Base-by-base conservation (phyloP, 1,284 basidiomycete species). In the Melampsora abietis-canadensis region DNA sequence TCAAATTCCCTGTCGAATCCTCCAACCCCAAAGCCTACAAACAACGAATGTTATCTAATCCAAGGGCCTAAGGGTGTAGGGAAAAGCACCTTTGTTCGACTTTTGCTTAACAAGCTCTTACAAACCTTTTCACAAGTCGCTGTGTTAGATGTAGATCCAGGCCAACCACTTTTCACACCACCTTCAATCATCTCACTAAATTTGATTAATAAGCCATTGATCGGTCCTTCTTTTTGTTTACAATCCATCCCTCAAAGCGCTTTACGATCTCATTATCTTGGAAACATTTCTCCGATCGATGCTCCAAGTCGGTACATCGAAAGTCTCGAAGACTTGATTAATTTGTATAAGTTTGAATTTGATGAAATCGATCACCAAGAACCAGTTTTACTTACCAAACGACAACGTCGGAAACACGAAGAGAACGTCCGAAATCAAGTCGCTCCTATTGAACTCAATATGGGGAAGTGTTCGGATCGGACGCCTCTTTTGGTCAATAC, bases 61-160 rank as follows among this genome's bases (percentile, higher is more conserved):
- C 61, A 75, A 67, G 72, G 72, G 8, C 59, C 72, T 17, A 75
- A 75, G n/a, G 40, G 31, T 0, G 59, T 54, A 12, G 72, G 72
- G 1, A 75, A 75, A 67, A 66, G 62, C 21, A 75, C 72, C 24
- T 67, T 75, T 24, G 15, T 64, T 15, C 59, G 51, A 6, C 24
- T 75, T 15, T 57, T 75, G 15, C 54, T 75, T 64, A 75, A 75
- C 44, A 34, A 54, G 5, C 47, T 75, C 21, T 27, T 75, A 7
- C 31, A 61, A 37, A 48, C 34, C 2, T 75, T 62, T 51, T 19
- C 67, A 62, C n/a, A 19, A 4, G 65, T 75, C 7, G 72, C 72
- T 14, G n/a, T 75, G 7, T 40, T 75, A 24, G 72, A 75, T 40
- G 40, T 75, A 30, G 72, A 75, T 51, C 72, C 65, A n/a, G 72